A percentile compares a stretch with the other conserved stretches of the same genome.
These are phyloP conservation scores for Boletus rubropictus DNA, from an alignment of 768 basidiomycete genomes.

Conservation along the genomic window DNA sequence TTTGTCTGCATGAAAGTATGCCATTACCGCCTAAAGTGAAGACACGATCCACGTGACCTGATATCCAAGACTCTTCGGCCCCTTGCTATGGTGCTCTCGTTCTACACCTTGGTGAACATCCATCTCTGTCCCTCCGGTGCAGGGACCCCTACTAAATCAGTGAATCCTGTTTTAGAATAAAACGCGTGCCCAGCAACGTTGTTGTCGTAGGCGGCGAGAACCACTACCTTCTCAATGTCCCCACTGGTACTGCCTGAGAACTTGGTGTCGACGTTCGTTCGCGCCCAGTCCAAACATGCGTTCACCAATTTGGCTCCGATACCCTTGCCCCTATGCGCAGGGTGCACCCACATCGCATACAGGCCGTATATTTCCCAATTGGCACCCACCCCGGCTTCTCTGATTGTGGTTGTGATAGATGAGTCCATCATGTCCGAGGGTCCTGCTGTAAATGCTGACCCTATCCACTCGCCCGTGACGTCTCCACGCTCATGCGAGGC, in stretches of 20 bases:
- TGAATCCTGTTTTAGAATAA: conserved; percentile 22
- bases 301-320: conserved; percentile 14
- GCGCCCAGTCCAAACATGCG: conserved; percentile 23
- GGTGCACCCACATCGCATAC: conserved; percentile 27
- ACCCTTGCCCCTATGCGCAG: conserved; percentile 23
- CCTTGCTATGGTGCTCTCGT: not conserved
- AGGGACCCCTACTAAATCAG: conserved; percentile 6
- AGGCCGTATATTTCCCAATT: conserved; percentile 20
- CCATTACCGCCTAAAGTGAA: no score
- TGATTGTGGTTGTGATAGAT: conserved; percentile 7
- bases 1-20: no score
- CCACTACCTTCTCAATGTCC: conserved; percentile 13
- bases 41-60: no score
- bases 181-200: conserved; percentile 16
- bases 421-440: conserved; percentile 12
- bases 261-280: conserved; percentile 13
- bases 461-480: conserved; percentile 17
- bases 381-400: conserved; percentile 7
- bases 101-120: conserved; percentile 32
- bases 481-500: not conserved
- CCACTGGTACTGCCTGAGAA: not conserved
- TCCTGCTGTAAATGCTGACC: conserved; percentile 9
- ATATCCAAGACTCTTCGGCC: not conserved
- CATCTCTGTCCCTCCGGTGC: conserved; percentile 12
- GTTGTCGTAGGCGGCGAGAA: conserved; percentile 10